phyloP scores from a whole-genome alignment of 106 monocot genomes.

The Acorus calamus region DNA sequence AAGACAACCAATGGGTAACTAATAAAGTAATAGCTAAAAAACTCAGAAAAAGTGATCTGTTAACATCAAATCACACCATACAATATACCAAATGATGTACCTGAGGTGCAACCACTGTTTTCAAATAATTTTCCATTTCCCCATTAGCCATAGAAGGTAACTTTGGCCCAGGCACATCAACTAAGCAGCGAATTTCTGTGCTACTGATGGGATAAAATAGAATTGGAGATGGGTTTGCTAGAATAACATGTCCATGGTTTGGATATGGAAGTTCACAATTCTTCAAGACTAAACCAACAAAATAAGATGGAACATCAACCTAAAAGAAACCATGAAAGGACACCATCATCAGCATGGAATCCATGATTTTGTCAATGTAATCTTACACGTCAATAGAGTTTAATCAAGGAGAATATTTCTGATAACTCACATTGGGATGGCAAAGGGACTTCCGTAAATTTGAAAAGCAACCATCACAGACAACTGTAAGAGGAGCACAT shows the following conservation, averaged over 20 bases:
- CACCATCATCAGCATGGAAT: no score
- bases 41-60: no score
- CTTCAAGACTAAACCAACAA: conserved; percentile 63
- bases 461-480: conserved; percentile 59
- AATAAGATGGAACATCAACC: conserved; percentile 27
- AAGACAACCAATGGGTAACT: no score
- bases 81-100: conserved; percentile 14
- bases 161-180: conserved; percentile 87
- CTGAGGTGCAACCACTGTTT: conserved; percentile 78
- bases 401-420: background rate
- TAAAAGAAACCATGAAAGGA: background rate
- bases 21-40: no score
- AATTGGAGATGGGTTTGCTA: conserved; percentile 85
- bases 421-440: conserved; percentile 14
- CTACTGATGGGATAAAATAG: conserved; percentile 92
- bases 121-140: conserved; percentile 82
- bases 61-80: no score
- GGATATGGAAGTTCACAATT: conserved; percentile 72
- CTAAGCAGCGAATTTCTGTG: conserved; percentile 77
- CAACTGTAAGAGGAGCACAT: conserved; percentile 83
- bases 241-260: conserved; percentile 85
- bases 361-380: no score
- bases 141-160: conserved; percentile 77
- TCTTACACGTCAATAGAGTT: background rate
- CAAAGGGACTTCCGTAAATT: conserved; percentile 18